Conservation (phyloP, 805 yeast genomes). For the Wickerhamiella qilinensis region DNA sequence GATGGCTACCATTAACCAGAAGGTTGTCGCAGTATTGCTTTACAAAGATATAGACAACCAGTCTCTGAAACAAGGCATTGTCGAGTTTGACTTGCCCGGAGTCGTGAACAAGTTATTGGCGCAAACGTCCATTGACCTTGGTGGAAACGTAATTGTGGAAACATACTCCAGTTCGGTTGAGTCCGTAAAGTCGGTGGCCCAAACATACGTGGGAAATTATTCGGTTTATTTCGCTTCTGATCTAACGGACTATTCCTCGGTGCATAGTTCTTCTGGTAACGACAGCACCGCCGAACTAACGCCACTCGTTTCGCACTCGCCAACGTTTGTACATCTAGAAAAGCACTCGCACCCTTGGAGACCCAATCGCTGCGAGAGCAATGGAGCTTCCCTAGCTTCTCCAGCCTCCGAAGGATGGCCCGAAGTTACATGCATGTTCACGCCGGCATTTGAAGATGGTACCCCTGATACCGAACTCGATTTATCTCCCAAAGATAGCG, state of each 20-base stretch:
- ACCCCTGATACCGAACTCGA: slow-evolving; percentile 1
- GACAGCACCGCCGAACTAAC: too few relatives aligned
- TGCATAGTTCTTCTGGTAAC: too few relatives aligned
- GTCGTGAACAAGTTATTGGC: not conserved
- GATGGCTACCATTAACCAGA: not conserved
- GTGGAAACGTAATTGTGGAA: not conserved
- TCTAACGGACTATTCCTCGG: too few relatives aligned
- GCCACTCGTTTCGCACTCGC: too few relatives aligned
- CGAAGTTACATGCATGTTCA: not conserved
- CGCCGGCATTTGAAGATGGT: not conserved
- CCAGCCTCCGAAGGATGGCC: not conserved
- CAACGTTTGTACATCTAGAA: too few relatives aligned
- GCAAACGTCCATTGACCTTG: not conserved
- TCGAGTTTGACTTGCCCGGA: not conserved
- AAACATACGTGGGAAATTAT: not conserved
- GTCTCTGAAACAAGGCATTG: not conserved
- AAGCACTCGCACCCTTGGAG: too few relatives aligned
- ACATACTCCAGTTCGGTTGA: not conserved
- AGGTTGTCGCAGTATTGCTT: not conserved
- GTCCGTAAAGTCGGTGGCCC: not conserved
- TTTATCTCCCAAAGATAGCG: too few relatives aligned
- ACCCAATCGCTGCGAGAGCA: not conserved
- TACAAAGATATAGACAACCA: not conserved
- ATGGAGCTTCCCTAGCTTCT: not conserved
- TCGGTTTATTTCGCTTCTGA: not conserved